A percentile compares a stretch with the other conserved stretches of the same genome.
Conservation (phyloP, 257 asterid genomes). For the Plantago ovata region DNA sequence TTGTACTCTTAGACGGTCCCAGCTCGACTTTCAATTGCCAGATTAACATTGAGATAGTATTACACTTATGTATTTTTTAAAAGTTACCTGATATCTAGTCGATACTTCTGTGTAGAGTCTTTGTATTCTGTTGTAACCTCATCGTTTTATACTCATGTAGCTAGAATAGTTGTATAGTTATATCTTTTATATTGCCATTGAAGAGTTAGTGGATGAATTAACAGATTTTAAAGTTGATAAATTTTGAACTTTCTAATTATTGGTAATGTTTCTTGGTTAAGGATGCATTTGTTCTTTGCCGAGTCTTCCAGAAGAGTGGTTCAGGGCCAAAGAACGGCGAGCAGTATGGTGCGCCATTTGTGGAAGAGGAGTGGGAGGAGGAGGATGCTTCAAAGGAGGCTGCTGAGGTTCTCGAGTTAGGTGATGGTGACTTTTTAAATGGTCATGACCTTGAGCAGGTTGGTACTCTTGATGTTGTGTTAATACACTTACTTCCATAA, state of each 20-base stretch:
- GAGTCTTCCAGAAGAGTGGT: constrained; percentile 91
- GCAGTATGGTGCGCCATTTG: constrained; percentile 86
- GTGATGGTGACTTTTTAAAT: constrained; percentile 51
- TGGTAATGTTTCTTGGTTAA: constrained; percentile 26
- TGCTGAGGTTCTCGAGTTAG: constrained; percentile 55
- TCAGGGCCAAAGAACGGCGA: constrained; percentile 96
- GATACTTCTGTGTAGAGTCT: too few relatives aligned
- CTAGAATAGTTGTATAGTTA: too few relatives aligned
- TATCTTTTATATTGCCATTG: neutral
- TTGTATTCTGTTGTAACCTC: neutral
- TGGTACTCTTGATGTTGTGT: constrained; percentile 21
- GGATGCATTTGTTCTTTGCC: constrained; percentile 83
- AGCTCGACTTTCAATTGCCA: constrained; percentile 18
- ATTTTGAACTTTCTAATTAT: constrained; percentile 7
- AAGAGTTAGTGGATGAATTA: neutral
- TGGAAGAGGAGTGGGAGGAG: constrained; percentile 87
- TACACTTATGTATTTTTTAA: constrained; percentile 15
- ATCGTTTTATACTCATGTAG: too few relatives aligned
- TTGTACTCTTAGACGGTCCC: constrained; percentile 17
- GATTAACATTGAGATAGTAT: constrained; percentile 25
- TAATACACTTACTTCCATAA: too few relatives aligned
- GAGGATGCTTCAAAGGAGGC: constrained; percentile 51
- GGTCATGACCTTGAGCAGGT: constrained; percentile 83
- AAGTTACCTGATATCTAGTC: constrained; percentile 22
- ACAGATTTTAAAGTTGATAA: constrained; percentile 10